Percentiles rank a stretch among this genome's conserved stretches.
These are phyloP conservation scores for Spongispora temasekensis DNA, from an alignment of 1,284 basidiomycete genomes.

Conservation along the genomic window DNA sequence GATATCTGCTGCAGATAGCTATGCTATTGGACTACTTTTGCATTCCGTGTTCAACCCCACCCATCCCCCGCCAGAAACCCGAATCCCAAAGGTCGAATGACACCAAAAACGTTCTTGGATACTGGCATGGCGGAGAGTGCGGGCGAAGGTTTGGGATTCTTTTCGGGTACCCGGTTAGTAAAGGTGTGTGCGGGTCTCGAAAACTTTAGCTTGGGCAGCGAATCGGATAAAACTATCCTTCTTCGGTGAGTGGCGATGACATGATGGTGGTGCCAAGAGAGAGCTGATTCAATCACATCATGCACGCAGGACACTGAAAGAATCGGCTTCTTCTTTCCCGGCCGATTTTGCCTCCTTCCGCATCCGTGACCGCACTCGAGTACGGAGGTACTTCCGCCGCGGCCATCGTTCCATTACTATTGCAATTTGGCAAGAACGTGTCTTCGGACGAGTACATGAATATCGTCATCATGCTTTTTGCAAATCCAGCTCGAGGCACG, in stretches of 20 bases:
- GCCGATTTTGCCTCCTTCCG: constrained; percentile 85
- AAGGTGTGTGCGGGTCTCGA: constrained; percentile 87
- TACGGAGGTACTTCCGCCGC: constrained; percentile 82
- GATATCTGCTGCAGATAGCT: constrained; percentile 77
- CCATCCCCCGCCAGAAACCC: constrained; percentile 79
- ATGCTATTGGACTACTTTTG: constrained; percentile 83
- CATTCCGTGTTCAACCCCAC: constrained; percentile 86
- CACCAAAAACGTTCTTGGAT: constrained; percentile 77
- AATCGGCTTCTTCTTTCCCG: constrained; percentile 80
- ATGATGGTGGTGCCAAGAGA: background rate
- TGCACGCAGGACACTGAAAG: constrained; percentile 67
- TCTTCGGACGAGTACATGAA: constrained; percentile 73
- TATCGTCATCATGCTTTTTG: constrained; percentile 77
- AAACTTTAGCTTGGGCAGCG: constrained; percentile 82
- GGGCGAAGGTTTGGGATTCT: constrained; percentile 72
- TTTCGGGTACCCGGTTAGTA: constrained; percentile 81
- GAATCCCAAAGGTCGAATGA: constrained; percentile 78
- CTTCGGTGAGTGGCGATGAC: constrained; percentile 54
- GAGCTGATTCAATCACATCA: background rate
- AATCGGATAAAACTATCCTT: constrained; percentile 78
- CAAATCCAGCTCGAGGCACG: constrained; percentile 89
- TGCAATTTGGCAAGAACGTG: constrained; percentile 77
- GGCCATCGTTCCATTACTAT: constrained; percentile 78
- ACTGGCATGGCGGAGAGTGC: constrained; percentile 72
- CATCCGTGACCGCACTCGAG: constrained; percentile 80